Evolutionary conservation across 1,284 basidiomycete genomes (phyloP), one percentile per base, ranked within the genome.

Genomic region (Tilletia walkeri): DNA sequence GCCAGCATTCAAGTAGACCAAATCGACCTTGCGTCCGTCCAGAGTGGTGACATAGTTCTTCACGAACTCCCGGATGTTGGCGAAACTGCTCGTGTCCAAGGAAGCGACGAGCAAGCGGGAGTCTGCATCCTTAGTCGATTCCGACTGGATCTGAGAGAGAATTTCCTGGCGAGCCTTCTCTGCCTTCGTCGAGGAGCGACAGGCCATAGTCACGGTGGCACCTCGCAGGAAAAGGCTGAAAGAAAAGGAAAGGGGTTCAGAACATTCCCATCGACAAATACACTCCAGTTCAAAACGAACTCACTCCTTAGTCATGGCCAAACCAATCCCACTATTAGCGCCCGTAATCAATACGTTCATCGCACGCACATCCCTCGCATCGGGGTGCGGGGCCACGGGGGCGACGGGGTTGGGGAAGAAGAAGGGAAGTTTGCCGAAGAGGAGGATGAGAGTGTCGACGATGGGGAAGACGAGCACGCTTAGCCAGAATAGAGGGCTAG

Each of bases 41-140:
- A 9, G 41, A 14, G 41, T 45, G 14, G 34, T 45, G 14, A 2
- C 36, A 10, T 38, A 34, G 12, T 3, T 39, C 36, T 63, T 63
- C 3, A 10, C 59, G n/a, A 63, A 63, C 4, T 63, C 59, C 4
- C 38, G 59, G 9, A 63, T 38, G 34, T 34, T 63, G 34, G 59
- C 59, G 34, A 63, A 39, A 34, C 59, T 38, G 59, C 36, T 41
- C 34, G 59, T 63, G 59, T 63, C 59, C 34, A 63, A 4, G 34
- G 30, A 47, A 16, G 47, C 65, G 30, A 66, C n/a, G 65, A n/a
- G n/a, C 65, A 49, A 34, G 16, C 65, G 20, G 18, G n/a, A 47
- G 39, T 47, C 65, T 4, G 45, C 12, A 24, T 49, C 65, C n/a
- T 47, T 34, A 12, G 54, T 30, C 5, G n/a, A 38, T 66, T 49